These are phyloP conservation scores for Lactuca saligna DNA, from an alignment of 129 eudicot species.

Conservation along the genomic window DNA sequence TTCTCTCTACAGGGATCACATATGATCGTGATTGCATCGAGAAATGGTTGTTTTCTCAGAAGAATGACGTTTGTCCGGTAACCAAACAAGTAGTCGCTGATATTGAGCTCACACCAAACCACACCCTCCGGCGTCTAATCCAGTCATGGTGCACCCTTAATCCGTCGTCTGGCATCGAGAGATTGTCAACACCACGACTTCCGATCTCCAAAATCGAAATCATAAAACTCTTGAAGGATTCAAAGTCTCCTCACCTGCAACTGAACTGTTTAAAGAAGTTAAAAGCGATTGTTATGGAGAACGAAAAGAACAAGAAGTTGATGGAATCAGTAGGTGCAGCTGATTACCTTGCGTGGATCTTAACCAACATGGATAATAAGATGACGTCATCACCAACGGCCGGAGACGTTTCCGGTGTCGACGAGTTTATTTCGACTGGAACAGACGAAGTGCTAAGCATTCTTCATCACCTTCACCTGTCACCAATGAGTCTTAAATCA, in stretches of 20 bases:
- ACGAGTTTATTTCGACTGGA: slow-evolving; percentile 1
- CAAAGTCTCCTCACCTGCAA: slow-evolving; percentile 11
- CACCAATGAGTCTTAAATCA: slow-evolving; percentile 7
- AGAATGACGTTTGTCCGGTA: slow-evolving; percentile 25
- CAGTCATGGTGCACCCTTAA: slow-evolving; percentile 39
- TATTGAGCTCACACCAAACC: slow-evolving; percentile 34
- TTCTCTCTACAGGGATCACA: slow-evolving; percentile 34
- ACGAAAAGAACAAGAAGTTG: slow-evolving; percentile 18
- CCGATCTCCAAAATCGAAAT: slow-evolving; percentile 15
- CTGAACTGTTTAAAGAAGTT: slow-evolving; percentile 14
- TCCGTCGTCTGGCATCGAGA: slow-evolving; percentile 21
- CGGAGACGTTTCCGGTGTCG: neutral
- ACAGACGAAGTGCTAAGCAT: slow-evolving; percentile 21
- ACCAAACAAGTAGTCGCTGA: slow-evolving; percentile 27
- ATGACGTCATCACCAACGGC: neutral
- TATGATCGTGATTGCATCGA: slow-evolving; percentile 35
- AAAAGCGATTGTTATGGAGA: slow-evolving; percentile 12
- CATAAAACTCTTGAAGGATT: slow-evolving; percentile 14
- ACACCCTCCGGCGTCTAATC: slow-evolving; percentile 34
- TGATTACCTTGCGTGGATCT: slow-evolving; percentile 16
- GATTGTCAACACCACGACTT: slow-evolving; percentile 17
- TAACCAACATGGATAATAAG: neutral
- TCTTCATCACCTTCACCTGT: slow-evolving; percentile 22
- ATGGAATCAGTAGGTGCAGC: slow-evolving; percentile 31
- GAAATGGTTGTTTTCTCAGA: slow-evolving; percentile 25